phyloP scores from a whole-genome alignment of 2,329 filamentous ascomycete species.

The Fonsecaea monophora region DNA sequence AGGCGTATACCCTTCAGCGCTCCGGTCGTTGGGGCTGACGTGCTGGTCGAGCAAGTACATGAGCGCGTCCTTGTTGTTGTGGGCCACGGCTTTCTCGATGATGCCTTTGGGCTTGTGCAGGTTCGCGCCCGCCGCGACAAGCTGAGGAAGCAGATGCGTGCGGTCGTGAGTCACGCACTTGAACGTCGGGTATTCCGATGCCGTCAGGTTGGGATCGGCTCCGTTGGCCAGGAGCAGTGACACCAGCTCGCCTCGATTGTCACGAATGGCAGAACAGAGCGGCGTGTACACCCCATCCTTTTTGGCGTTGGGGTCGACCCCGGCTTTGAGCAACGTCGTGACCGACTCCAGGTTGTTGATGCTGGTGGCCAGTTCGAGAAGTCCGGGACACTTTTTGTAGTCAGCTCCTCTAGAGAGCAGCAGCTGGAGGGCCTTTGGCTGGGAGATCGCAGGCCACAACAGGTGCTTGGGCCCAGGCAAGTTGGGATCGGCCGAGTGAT shows the following conservation, averaged over 20 bases:
- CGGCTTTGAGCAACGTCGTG: constrained; percentile 62
- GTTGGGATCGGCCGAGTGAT: constrained; percentile 70
- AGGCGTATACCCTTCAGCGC: constrained; percentile 64
- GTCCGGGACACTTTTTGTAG: constrained; percentile 64
- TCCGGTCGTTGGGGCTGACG: constrained; percentile 66
- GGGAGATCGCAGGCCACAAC: constrained; percentile 69
- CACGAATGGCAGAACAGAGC: constrained; percentile 71
- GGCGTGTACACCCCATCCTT: constrained; percentile 73
- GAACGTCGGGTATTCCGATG: constrained; percentile 70
- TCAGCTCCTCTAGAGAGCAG: constrained; percentile 67
- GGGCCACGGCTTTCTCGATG: constrained; percentile 67
- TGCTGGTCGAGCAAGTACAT: constrained; percentile 67
- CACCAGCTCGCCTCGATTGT: constrained; percentile 68
- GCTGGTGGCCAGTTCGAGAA: constrained; percentile 69
- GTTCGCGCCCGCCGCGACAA: constrained; percentile 67
- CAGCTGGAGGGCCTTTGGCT: constrained; percentile 64
- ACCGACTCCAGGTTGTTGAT: constrained; percentile 70
- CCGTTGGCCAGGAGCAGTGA: constrained; percentile 62
- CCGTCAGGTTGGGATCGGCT: constrained; percentile 61
- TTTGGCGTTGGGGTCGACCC: constrained; percentile 66
- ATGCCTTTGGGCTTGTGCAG: constrained; percentile 68
- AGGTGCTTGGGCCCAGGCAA: constrained; percentile 72
- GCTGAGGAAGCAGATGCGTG: constrained; percentile 64
- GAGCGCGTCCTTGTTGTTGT: constrained; percentile 67
- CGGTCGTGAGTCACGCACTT: constrained; percentile 73